A percentile compares a stretch with the other conserved stretches of the same genome.
phyloP scores from a whole-genome alignment of 495 filamentous ascomycete species.

The Hypoxylon perforatum region DNA sequence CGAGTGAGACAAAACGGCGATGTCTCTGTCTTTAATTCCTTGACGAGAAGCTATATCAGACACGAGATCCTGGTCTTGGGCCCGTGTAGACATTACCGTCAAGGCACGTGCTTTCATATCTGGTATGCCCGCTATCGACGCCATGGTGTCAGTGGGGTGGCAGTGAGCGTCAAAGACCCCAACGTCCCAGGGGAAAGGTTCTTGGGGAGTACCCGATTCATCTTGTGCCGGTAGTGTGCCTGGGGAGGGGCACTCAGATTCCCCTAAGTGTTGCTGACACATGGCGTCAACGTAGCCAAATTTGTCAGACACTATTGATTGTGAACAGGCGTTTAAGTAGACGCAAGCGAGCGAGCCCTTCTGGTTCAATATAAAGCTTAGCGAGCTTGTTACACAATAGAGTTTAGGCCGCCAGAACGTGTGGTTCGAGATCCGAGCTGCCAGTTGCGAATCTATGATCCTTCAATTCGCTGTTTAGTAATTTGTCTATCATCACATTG shows the following conservation, averaged over 20 bases:
- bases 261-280: conserved; percentile 35
- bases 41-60: conserved; percentile 68
- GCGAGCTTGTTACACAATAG: background rate
- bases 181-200: conserved; percentile 81
- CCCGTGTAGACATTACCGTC: conserved; percentile 89
- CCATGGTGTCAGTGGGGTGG: conserved; percentile 97
- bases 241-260: conserved; percentile 2
- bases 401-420: background rate
- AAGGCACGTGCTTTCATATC: conserved; percentile 80
- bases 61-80: conserved; percentile 89
- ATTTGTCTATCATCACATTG: background rate
- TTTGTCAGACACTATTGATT: background rate
- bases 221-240: conserved; percentile 7
- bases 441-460: background rate
- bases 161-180: conserved; percentile 95
- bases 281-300: conserved; percentile 8
- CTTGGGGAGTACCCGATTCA: conserved; percentile 22
- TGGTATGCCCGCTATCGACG: conserved; percentile 72
- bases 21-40: conserved; percentile 37
- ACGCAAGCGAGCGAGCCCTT: background rate
- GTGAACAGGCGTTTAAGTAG: too few relatives aligned
- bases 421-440: background rate
- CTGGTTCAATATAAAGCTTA: background rate
- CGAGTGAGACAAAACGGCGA: conserved; percentile 14
- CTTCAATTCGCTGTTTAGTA: background rate